Base-by-base conservation (phyloP, 306 rosid genomes). In the Cicer cuneatum region DNA sequence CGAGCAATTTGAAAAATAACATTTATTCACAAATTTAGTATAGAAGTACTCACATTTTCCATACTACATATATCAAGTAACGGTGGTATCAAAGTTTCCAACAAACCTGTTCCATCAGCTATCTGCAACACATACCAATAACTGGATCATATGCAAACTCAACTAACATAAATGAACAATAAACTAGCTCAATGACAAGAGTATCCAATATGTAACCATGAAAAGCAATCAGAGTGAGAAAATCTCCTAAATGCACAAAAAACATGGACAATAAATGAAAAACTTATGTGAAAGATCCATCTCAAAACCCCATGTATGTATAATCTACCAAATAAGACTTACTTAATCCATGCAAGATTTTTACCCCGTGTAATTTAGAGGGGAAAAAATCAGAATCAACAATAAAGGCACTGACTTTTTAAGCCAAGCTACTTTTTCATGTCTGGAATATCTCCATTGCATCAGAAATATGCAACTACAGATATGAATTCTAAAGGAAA, bases 21-120 rank as follows among this genome's bases (percentile, higher is more conserved):
- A 46, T 68, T 19, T 14, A 63, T 33, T 72, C 72, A 47, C 16
- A 81, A 60, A 40, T 14, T 18, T 45, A 61, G 62, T 54, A 72
- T 69, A 56, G 37, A 68, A 65, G 73, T 77, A 84, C 98, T 87
- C 83, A 93, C 98, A 83, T 83, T 93, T 80, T 88, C 84, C 72
- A 87, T 70, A 65, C 58, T 67, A 56, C 94, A 91, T 68, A 93
- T 94, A 71, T 88, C 90, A 82, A 93, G 85, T 73, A 93, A 84
- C 21, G 96, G 94, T 73, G 83, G 77, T 81, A 91, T 69, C 81
- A 89, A 46, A 78, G 78, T 80, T 85, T 93, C 97, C 84, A 87
- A 58, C 57, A 69, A 47, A 42, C 72, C 45, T 84, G 87, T 87
- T 59, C 94, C 94, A 80, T 82, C 85, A 80, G 81, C 84, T 75